Evolutionary conservation across 2,329 filamentous ascomycete genomes (phyloP).

Genomic region (Trichoderma sp.): DNA sequence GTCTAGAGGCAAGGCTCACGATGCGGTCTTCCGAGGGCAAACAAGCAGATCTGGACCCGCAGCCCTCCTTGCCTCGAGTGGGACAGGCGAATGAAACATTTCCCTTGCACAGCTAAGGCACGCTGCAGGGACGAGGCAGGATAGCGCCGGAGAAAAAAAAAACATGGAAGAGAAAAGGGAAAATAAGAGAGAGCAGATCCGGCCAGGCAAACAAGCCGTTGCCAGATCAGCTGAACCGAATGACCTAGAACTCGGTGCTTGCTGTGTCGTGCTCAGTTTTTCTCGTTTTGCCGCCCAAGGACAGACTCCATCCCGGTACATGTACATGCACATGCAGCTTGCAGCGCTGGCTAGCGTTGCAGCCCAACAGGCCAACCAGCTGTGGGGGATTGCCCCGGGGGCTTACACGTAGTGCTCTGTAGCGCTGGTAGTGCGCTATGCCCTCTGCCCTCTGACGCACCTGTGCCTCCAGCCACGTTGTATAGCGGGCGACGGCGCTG

Average conservation of each 20-base stretch:
- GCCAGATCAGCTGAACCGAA: slow-evolving; percentile 10
- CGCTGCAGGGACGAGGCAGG: slow-evolving; percentile 11
- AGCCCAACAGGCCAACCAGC: slow-evolving; percentile 21
- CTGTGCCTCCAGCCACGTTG: slow-evolving; percentile 1
- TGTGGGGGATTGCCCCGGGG: neutral
- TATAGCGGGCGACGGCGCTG: slow-evolving; percentile 11
- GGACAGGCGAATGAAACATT: slow-evolving; percentile 1
- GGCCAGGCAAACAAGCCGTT: neutral
- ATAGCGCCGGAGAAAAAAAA: slow-evolving; percentile 5
- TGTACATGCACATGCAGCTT: neutral
- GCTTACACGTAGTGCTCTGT: neutral
- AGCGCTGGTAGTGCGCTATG: neutral
- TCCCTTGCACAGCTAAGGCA: slow-evolving; percentile 18
- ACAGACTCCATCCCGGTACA: neutral
- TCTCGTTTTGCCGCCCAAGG: neutral
- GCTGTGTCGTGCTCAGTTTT: neutral
- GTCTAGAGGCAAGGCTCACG: neutral
- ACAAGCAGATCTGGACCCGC: slow-evolving; percentile 13
- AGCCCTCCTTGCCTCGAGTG: slow-evolving; percentile 6
- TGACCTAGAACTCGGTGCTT: neutral
- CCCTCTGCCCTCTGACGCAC: neutral
- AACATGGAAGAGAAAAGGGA: neutral
- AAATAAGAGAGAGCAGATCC: neutral
- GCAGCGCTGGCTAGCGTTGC: slow-evolving; percentile 20
- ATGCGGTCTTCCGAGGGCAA: slow-evolving; percentile 12